phyloP scores from a whole-genome alignment of 768 basidiomycete genomes.

The Boletus tomentosulus region DNA sequence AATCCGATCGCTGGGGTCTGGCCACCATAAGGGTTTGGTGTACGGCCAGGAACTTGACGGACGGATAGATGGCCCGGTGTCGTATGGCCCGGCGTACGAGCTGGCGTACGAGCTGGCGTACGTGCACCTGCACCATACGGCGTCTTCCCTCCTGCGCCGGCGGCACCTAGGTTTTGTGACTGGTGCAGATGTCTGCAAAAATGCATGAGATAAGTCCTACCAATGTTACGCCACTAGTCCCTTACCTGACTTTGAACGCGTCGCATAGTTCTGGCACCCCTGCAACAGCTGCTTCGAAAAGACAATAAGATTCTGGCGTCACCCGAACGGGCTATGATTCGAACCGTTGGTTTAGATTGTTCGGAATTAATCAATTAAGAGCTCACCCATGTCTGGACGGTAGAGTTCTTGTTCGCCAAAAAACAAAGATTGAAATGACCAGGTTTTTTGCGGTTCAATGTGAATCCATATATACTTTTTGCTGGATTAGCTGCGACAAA shows the following conservation, averaged over 20 bases:
- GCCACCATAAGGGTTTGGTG: slow-evolving; percentile 74
- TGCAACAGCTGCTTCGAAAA: slow-evolving; percentile 86
- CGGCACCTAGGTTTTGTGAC: slow-evolving; percentile 57
- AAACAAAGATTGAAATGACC: slow-evolving; percentile 95
- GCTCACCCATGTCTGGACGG: slow-evolving; percentile 85
- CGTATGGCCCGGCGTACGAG: slow-evolving; percentile 63
- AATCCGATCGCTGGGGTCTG: slow-evolving; percentile 33
- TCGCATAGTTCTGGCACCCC: slow-evolving; percentile 94
- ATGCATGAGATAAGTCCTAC: slow-evolving; percentile 1
- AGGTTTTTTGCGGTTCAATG: slow-evolving; percentile 80
- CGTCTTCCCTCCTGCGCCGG: slow-evolving; percentile 64
- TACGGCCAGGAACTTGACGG: slow-evolving; percentile 61
- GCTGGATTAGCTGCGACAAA: slow-evolving; percentile 91
- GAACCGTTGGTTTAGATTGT: slow-evolving; percentile 2
- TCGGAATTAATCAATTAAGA: not conserved
- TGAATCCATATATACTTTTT: slow-evolving; percentile 94
- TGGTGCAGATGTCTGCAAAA: slow-evolving; percentile 66
- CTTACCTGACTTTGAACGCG: slow-evolving; percentile 88
- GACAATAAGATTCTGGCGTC: slow-evolving; percentile 81
- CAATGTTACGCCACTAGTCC: not conserved
- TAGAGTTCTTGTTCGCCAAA: slow-evolving; percentile 85
- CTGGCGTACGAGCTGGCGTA: slow-evolving; percentile 80
- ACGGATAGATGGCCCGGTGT: slow-evolving; percentile 81
- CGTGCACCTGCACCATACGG: slow-evolving; percentile 71
- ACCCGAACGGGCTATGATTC: slow-evolving; percentile 71